These are phyloP conservation scores for Trebouxia gelatinosa DNA, from an alignment of 163 green algal species.

Conservation along the genomic window DNA sequence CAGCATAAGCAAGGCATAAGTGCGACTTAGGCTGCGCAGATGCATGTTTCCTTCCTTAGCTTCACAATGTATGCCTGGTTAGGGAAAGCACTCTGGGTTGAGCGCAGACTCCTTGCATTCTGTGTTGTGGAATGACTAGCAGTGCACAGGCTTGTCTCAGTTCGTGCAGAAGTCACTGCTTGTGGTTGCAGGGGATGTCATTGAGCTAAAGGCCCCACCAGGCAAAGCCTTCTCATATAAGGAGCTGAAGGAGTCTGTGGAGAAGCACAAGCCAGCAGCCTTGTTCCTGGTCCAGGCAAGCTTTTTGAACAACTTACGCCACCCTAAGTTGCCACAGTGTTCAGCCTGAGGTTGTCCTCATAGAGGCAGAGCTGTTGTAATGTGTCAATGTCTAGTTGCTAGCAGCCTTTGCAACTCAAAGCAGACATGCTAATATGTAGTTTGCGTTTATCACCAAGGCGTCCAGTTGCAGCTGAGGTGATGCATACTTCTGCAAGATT, in stretches of 20 bases:
- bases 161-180: no score
- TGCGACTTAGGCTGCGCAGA: no score
- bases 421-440: no score
- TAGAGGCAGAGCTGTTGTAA: not conserved
- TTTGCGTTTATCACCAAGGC: not conserved
- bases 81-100: no score
- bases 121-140: no score
- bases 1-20: no score
- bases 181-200: constrained; percentile 61
- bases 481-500: not conserved
- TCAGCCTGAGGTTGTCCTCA: not conserved
- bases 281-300: constrained; percentile 90
- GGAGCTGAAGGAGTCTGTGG: constrained; percentile 61
- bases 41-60: no score
- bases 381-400: not conserved
- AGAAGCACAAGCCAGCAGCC: constrained; percentile 78
- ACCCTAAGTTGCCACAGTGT: not conserved
- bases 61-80: no score
- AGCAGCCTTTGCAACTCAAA: not conserved
- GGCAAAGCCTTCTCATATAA: constrained; percentile 70
- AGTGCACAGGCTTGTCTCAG: no score
- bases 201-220: constrained; percentile 66
- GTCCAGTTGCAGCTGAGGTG: not conserved
- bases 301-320: constrained; percentile 29
- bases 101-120: no score